phyloP scores from a whole-genome alignment of 768 basidiomycete species.

The Kwoniella dendrophila region DNA sequence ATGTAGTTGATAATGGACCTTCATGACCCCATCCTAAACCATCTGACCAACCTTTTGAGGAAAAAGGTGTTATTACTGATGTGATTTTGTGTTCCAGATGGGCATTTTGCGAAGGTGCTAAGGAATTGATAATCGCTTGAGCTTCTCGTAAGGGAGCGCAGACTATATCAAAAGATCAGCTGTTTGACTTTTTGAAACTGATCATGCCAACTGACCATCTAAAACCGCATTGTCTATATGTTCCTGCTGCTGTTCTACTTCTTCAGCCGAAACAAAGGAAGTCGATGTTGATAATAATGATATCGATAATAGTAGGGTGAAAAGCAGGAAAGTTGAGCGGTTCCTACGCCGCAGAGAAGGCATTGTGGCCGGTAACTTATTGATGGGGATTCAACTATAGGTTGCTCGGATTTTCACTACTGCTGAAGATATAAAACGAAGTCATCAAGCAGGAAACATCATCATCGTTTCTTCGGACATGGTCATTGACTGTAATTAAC shows the following conservation, averaged over 20 bases:
- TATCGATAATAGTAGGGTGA: conserved; percentile 3
- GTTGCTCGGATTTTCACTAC: neutral
- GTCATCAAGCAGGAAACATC: too few species aligned
- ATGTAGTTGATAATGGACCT: conserved; percentile 44
- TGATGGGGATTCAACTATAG: neutral
- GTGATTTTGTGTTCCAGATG: conserved; percentile 43
- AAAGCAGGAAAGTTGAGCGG: conserved; percentile 9
- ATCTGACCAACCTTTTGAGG: conserved; percentile 36
- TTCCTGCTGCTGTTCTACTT: neutral
- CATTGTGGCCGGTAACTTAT: neutral
- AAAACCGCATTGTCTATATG: neutral
- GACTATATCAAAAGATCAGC: conserved; percentile 17
- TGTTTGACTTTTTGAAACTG: neutral
- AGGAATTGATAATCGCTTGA: conserved; percentile 26
- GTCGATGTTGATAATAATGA: conserved; percentile 2
- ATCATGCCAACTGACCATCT: conserved; percentile 3
- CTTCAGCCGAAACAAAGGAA: conserved; percentile 17
- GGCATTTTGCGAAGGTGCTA: conserved; percentile 29
- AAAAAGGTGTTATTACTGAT: conserved; percentile 19
- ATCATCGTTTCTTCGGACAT: too few species aligned
- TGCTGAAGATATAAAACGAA: too few species aligned
- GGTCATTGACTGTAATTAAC: too few species aligned
- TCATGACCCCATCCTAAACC: conserved; percentile 57
- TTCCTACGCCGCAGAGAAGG: neutral
- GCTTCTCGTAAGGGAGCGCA: conserved; percentile 40